phyloP scores from a whole-genome alignment of 1,284 basidiomycete species.

The Leccinum pachyderme region DNA sequence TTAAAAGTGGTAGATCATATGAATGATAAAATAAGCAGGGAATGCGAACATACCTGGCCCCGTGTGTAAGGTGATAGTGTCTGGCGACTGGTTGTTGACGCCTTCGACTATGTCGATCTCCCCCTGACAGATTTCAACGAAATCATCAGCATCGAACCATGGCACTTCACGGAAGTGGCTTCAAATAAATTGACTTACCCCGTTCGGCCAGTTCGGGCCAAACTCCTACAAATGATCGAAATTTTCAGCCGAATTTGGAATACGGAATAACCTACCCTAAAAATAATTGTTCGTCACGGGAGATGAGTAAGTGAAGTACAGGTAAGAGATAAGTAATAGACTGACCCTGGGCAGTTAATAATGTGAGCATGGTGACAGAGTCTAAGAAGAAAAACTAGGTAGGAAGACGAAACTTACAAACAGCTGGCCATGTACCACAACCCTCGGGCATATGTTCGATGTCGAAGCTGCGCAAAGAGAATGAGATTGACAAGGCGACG shows the following conservation, averaged over 20 bases:
- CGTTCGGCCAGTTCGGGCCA: conserved; percentile 25
- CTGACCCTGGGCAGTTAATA: conserved; percentile 19
- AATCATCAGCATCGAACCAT: neutral
- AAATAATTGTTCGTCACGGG: neutral
- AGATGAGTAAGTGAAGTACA: conserved; percentile 4
- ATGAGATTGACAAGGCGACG: neutral
- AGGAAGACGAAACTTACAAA: conserved; percentile 16
- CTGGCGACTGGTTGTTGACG: conserved; percentile 55
- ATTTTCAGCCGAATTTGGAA: neutral
- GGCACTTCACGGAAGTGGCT: neutral
- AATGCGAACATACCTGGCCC: conserved; percentile 23
- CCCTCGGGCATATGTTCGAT: conserved; percentile 40
- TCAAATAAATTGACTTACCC: conserved; percentile 7
- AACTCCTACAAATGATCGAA: conserved; percentile 15
- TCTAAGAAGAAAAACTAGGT: neutral
- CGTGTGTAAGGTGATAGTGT: conserved; percentile 66
- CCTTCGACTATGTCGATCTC: conserved; percentile 73
- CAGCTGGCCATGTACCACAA: conserved; percentile 41
- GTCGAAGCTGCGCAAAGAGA: conserved; percentile 29
- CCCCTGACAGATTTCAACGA: conserved; percentile 26
- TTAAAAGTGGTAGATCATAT: neutral
- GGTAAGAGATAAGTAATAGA: neutral
- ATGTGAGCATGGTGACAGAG: neutral
- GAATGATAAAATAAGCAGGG: neutral
- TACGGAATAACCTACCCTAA: conserved; percentile 13